Evolutionary conservation across 1,284 basidiomycete genomes (phyloP).

Genomic region (Lentinula novae-zelandiae): DNA sequence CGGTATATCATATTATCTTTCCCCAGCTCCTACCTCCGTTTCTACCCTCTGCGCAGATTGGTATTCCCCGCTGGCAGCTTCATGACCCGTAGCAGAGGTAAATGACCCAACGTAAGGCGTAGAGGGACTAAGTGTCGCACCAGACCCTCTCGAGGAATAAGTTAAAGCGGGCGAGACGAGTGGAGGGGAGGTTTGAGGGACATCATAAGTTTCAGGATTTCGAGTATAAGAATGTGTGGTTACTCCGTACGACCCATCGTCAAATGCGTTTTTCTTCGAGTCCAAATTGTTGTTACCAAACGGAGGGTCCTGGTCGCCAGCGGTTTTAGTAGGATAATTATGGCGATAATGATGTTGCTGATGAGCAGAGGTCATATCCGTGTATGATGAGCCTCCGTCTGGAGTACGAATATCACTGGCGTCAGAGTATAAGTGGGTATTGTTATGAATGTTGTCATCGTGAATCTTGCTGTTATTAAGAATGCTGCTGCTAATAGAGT

Average conservation of each 20-base stretch:
- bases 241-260: background rate
- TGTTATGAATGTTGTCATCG: constrained; percentile 8
- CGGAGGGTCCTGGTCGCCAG: background rate
- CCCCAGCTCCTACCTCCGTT: background rate
- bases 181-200: constrained; percentile 35
- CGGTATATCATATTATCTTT: background rate
- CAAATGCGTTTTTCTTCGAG: constrained; percentile 4
- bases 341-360: constrained; percentile 8
- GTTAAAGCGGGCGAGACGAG: constrained; percentile 58
- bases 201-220: constrained; percentile 20
- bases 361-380: constrained; percentile 2
- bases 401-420: constrained; percentile 8
- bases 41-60: background rate
- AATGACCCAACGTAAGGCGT: constrained; percentile 57
- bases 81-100: background rate
- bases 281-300: background rate
- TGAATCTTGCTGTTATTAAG: constrained; percentile 11
- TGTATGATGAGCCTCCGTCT: constrained; percentile 8
- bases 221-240: constrained; percentile 10
- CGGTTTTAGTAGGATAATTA: constrained; percentile 1
- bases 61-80: constrained; percentile 1
- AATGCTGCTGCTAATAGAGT: constrained; percentile 16
- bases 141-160: constrained; percentile 49
- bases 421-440: constrained; percentile 5
- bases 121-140: constrained; percentile 57